phyloP scores from a whole-genome alignment of 2,329 filamentous ascomycete species.

The Aspergillus sojae region DNA sequence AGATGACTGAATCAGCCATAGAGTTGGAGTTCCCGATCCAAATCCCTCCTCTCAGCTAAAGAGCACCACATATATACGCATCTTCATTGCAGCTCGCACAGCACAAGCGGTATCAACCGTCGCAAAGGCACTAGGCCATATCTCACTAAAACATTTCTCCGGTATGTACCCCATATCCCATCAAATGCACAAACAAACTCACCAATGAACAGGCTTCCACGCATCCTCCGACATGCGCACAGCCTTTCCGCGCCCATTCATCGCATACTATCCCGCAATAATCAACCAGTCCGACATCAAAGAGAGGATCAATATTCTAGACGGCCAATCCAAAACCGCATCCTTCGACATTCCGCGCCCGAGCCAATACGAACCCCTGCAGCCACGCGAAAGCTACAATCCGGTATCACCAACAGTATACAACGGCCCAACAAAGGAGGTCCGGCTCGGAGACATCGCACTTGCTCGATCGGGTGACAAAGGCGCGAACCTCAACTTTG shows the following conservation, averaged over 20 bases:
- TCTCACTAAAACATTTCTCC: constrained; percentile 50
- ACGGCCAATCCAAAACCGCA: neutral
- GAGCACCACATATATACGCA: constrained; percentile 50
- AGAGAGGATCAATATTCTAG: constrained; percentile 31
- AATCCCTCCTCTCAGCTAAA: constrained; percentile 46
- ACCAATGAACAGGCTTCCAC: constrained; percentile 39
- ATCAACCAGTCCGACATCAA: constrained; percentile 31
- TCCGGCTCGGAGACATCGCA: constrained; percentile 47
- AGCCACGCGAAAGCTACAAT: constrained; percentile 23
- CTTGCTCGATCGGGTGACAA: constrained; percentile 49
- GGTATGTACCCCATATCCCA: constrained; percentile 12
- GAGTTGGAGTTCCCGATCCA: constrained; percentile 39
- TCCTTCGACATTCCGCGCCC: constrained; percentile 23
- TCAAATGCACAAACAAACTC: neutral
- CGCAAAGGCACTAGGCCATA: constrained; percentile 33
- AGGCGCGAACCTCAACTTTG: constrained; percentile 46
- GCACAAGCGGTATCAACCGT: constrained; percentile 32
- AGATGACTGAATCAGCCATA: constrained; percentile 1
- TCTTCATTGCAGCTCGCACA: constrained; percentile 46
- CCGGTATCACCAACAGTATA: constrained; percentile 9
- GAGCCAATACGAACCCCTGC: constrained; percentile 13
- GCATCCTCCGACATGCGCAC: constrained; percentile 47
- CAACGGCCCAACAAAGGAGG: constrained; percentile 31
- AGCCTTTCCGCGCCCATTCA: constrained; percentile 43
- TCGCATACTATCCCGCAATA: constrained; percentile 48